Evolutionary conservation across 2,329 filamentous ascomycete species (phyloP), one percentile per base, ranked within the genome.

Genomic region (Atkinsonella texensis): DNA sequence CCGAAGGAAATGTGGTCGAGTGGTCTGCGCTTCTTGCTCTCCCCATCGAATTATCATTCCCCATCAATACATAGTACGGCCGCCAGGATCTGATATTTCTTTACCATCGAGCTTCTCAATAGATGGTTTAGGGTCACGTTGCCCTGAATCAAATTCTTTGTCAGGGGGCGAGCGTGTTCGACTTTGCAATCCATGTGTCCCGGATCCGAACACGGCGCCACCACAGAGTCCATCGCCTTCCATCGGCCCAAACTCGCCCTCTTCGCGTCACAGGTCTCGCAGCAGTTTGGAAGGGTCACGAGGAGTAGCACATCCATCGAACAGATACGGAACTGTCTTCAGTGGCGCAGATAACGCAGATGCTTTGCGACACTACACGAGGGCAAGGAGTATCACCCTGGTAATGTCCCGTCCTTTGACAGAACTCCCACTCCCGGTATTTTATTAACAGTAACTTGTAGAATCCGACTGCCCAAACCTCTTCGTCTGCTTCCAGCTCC

Each of bases 41-140:
- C 91, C 91, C 3, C 91, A 97, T 67, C 81, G 89, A 55, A 97
- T 97, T 63, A 95, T 87, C 3, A 96, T 97, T 56, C 91, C 91
- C 1, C 80, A 90, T 57, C 87, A 93, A 63, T 97, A 88, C 65
- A 95, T 97, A 57, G 89, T 96, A 28, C 84, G 85, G 46, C 86
- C 87, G 3, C 85, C 86, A 1, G 74, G 65, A 52, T 55, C 65
- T 39, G 72, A 76, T 53, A 61, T 68, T 54, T 60, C 65, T 55
- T 57, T 68, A 54, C 59, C 68, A 57, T 61, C 62, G 32, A 60
- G 62, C 31, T 50, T 68, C 15, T 60, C 72, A 58, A 65, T 67
- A 55, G 65, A 73, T 55, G 61, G 68, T 50, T 62, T 74, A 2
- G 62, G 62, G 55, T 58, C 68, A 45, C 61, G 69, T 54, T 69